Base-by-base conservation (phyloP, 768 basidiomycete genomes). In the Tubosaeta sp. region DNA sequence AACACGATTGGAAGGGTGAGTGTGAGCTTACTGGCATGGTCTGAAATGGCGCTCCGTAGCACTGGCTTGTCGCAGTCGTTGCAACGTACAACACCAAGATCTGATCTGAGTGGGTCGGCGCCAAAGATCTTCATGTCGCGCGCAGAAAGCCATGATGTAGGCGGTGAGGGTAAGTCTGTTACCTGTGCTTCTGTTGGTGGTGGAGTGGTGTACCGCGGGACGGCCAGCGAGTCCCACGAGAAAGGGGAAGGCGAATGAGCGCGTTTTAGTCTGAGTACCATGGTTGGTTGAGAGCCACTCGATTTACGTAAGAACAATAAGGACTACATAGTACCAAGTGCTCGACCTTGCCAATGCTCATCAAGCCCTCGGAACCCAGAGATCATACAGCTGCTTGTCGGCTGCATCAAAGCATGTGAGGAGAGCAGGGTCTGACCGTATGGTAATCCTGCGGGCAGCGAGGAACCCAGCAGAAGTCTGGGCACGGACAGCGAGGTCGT, bases 111-210 rank as follows among this genome's bases (percentile, higher is more conserved):
- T 6, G 92, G 90, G 51, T 84, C 76, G 3, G 84, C 76, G 31
- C 91, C 91, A 68, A 88, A 95, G 55, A 88, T 77, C 74, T 86
- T 87, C 92, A 92, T 94, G 62, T 94, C 90, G 43, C 79, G 79
- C 8, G 88, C 90, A 26, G 86, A 81, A 13, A 95, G 83, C 85
- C 91, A 91, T 72, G 84, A 78, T 22, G 90, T 87, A 0, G 92
- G 91, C 0, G 91, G 90, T 0, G 86, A 83, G 0, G 81, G 78
- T 3, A 83, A 69, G 1, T 75, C 72, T 4, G 75, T 63, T 5
- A 72, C 58, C 39, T 79, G 74, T 1, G 64, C 54, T 17, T 68
- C 66, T 6, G 73, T 53, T 11, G 71, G 66, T 0, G 76, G 70
- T 8, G 73, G 63, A 1, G 14, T 17, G 1, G 5, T 16, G 12